Evolutionary conservation across 768 basidiomycete genomes (phyloP), one percentile per base, ranked within the genome.

Genomic region (Lactarius pseudohatsudake): DNA sequence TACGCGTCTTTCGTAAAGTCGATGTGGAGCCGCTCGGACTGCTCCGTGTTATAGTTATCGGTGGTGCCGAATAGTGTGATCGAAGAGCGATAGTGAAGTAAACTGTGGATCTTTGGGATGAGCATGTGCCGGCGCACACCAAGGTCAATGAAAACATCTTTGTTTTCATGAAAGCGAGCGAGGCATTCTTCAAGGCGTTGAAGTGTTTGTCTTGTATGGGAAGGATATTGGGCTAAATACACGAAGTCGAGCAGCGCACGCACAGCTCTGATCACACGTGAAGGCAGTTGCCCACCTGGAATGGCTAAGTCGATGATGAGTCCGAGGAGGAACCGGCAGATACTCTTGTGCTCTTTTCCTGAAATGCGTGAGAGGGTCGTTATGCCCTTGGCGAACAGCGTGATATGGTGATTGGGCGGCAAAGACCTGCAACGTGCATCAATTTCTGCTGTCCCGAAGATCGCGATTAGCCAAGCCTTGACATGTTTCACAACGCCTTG

Each of bases 61-160:
- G 34, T 34, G 6, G 79, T 1, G 91, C 85, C 1, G 90, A 94
- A 5, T 90, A 91, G 73, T 93, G 91, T 53, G n/a, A 76, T 72
- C 0, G 64, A 66, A 1, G 28, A 32, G 6, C 8, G 18, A 38
- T 72, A 73, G 53, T 76, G 75, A 1, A 65, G 43, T 1, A 72
- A 65, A 7, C 59, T 56, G 38, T 74, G 72, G 0, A 75, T 45
- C 59, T 76, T 76, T 0, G 72, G 74, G 1, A 76, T 32, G 9
- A 69, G 61, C 68, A 76, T 73, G 32, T 72, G 6, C 34, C 9
- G 34, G 34, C 34, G 34, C 34, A 34, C 34, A 34, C 9, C 34
- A 10, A 34, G 34, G 34, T 34, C 34, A 10, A 34, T 10, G 9
- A 34, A 34, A 34, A 34, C 34, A 34, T 34, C 34, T 6, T 34